A percentile compares a stretch with the other conserved stretches of the same genome.
These are phyloP conservation scores for Camelina neglecta DNA, from an alignment of 345 rosid genomes.

Conservation along the genomic window DNA sequence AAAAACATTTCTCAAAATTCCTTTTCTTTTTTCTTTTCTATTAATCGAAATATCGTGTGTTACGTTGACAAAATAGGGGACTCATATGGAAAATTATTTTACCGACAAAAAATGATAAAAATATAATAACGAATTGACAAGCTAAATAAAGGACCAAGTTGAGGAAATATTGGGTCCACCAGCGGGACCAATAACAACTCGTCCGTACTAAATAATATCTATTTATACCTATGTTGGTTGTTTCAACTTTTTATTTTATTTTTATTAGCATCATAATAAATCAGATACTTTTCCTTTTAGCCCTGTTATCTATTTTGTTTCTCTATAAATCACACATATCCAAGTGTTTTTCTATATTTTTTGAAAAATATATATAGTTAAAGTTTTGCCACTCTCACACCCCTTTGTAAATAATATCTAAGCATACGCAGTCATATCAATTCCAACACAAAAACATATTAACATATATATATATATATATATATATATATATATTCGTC, in stretches of 20 bases:
- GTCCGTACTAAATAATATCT: slow-evolving; percentile 41
- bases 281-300: slow-evolving; percentile 6
- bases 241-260: slow-evolving; percentile 9
- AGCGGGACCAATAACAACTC: slow-evolving; percentile 30
- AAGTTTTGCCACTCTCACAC: too few relatives aligned
- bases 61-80: slow-evolving; percentile 22
- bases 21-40: not conserved
- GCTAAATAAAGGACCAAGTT: slow-evolving; percentile 39
- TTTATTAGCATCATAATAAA: slow-evolving; percentile 30
- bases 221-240: slow-evolving; percentile 31
- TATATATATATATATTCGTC: too few relatives aligned
- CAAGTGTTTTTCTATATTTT: not conserved
- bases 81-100: slow-evolving; percentile 14
- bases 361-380: too few relatives aligned
- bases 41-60: not conserved
- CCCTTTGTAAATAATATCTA: not conserved
- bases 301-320: slow-evolving; percentile 28
- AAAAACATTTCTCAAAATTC: not conserved
- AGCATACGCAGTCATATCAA: not conserved
- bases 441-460: not conserved
- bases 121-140: slow-evolving; percentile 23
- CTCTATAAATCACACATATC: slow-evolving; percentile 9
- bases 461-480: not conserved
- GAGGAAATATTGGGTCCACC: slow-evolving; percentile 28
- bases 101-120: slow-evolving; percentile 10